Conservation (phyloP, 164 flowering plant species). For the Dillenia turbinata region DNA sequence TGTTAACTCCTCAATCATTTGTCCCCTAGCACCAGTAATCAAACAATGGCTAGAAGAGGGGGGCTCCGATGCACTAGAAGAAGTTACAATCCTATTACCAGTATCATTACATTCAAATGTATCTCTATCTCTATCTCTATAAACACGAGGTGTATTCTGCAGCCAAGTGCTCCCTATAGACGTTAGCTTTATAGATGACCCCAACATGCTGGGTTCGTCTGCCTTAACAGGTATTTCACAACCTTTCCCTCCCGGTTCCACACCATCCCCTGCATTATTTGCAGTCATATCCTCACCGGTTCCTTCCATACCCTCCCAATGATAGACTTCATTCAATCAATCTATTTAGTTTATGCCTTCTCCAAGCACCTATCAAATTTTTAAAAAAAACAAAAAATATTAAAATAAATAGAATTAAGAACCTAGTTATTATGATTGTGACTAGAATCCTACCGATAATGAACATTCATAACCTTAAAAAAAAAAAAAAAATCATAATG, state of each 20-base stretch:
- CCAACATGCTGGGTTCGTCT: slow-evolving; percentile 19
- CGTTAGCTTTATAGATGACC: slow-evolving; percentile 28
- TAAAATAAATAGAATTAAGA: too few relatives aligned
- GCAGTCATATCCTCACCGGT: slow-evolving; percentile 32
- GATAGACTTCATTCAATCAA: slow-evolving; percentile 16
- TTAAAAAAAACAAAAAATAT: too few relatives aligned
- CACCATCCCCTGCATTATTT: slow-evolving; percentile 21
- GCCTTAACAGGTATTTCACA: neutral
- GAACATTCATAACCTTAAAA: too few relatives aligned
- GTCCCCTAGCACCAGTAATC: slow-evolving; percentile 34
- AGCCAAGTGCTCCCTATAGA: slow-evolving; percentile 34
- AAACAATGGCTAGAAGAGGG: slow-evolving; percentile 21
- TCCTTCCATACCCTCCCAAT: slow-evolving; percentile 31
- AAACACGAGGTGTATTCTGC: slow-evolving; percentile 30
- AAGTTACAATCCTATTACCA: slow-evolving; percentile 14
- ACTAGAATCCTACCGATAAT: too few relatives aligned
- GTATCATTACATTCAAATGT: slow-evolving; percentile 35
- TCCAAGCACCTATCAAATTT: neutral
- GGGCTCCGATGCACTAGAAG: slow-evolving; percentile 25
- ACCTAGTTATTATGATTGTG: too few relatives aligned
- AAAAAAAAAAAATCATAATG: too few relatives aligned
- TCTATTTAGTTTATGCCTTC: neutral
- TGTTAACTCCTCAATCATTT: slow-evolving; percentile 68
- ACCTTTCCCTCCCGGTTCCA: neutral
- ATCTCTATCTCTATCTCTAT: slow-evolving; percentile 11